Evolutionary conservation across 805 yeast species (phyloP), one percentile per base, ranked within the genome.

Genomic region (Cyberlindnera amylophila): DNA sequence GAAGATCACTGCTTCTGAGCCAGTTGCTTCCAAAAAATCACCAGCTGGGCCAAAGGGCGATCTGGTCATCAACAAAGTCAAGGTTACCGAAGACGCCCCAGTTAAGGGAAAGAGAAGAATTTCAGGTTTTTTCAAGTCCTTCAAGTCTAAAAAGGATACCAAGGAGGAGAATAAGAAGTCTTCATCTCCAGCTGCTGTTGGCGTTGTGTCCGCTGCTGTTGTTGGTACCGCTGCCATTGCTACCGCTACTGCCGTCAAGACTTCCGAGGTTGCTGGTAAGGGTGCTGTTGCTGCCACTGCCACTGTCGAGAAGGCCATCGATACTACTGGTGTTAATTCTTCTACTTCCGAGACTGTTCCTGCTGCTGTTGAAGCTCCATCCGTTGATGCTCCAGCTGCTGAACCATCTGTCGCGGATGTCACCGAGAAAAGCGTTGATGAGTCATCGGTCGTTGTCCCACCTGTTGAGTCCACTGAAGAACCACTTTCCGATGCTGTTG

Each of bases 101-200:
- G n/a, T 8, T 7, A 47, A 44, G 46, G 39, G 41, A 16, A 50
- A 50, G 49, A 50, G 49, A 48, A 41, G 46, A 32, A 39, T 44
- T 11, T 50, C 54, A 6, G 52, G 54, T 3, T 39, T 50, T 34
- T 50, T 50, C 43, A 32, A 44, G 11, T 24, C 42, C 6, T 47
- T 48, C 44, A 43, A 37, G 33, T 19, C 29, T 29, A 47, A 41
- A 43, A 43, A 42, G 38, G 45, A 47, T 11, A 41, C 24, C 24
- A 21, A n/a, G n/a, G n/a, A 40, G 18, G 29, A 29, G 26, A 28
- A 13, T 18, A 29, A 28, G 28, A 13, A 32, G 17, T 17, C 24
- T 6, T 17, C 29, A 15, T 15, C 38, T 14, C 19, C 37, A 12
- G 28, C 40, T 28, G 40, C 37, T 11, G 36, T 34, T 12, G 45